These are phyloP conservation scores for Trichosporon asahii DNA, from an alignment of 1,284 basidiomycete species.

Conservation along the genomic window DNA sequence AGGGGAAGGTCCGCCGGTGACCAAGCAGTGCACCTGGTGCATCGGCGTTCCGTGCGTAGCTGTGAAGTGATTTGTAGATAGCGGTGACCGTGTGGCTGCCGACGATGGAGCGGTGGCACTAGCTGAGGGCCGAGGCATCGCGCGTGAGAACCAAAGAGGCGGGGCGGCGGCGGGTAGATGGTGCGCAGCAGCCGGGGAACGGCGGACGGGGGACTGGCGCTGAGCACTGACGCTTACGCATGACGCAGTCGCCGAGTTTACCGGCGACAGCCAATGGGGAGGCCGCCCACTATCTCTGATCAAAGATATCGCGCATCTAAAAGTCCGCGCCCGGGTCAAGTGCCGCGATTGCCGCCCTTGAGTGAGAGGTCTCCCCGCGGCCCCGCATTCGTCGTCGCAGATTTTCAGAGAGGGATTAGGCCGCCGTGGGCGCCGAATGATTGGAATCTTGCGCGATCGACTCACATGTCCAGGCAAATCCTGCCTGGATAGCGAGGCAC, in stretches of 20 bases:
- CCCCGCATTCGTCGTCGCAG: neutral
- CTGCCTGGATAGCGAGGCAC: neutral
- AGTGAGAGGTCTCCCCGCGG: too few relatives aligned
- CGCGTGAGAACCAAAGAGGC: neutral
- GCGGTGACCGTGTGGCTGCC: neutral
- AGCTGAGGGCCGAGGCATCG: neutral
- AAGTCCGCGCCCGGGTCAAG: neutral
- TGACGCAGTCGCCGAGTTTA: neutral
- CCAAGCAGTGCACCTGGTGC: neutral
- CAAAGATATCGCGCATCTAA: neutral
- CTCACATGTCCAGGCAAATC: conserved; percentile 6
- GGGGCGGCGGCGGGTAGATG: neutral
- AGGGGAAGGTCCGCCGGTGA: neutral
- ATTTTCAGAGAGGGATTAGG: neutral
- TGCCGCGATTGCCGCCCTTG: neutral
- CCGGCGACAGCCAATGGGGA: neutral
- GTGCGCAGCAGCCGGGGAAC: neutral
- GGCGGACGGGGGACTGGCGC: neutral
- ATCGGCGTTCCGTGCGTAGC: neutral
- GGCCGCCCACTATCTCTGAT: neutral
- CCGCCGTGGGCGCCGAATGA: neutral
- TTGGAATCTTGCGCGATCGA: neutral
- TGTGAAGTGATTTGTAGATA: neutral
- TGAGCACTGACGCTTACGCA: neutral
- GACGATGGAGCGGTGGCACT: neutral